Percentiles rank a stretch among this genome's conserved stretches.
Conservation (phyloP, 1,284 basidiomycete species). For the Puccinia triticina region DNA sequence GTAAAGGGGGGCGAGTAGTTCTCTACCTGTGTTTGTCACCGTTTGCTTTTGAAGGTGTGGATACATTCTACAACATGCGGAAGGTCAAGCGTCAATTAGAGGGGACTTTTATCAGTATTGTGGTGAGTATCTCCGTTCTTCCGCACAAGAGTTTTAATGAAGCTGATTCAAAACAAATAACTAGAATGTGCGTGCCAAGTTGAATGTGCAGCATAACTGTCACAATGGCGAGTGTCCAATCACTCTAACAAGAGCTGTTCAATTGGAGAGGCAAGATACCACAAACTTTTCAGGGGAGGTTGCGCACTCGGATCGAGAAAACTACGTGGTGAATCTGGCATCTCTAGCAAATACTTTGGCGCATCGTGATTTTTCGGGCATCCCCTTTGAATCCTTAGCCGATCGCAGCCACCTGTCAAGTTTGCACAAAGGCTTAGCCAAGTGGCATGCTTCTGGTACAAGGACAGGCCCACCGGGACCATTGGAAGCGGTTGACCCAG, state of each 20-base stretch:
- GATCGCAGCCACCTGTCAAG: too few species aligned
- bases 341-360: neutral
- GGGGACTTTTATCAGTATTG: neutral
- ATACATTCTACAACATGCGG: neutral
- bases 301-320: neutral
- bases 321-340: neutral
- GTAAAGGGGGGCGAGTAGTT: neutral
- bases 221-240: neutral
- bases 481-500: too few species aligned
- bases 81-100: neutral
- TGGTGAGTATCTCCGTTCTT: neutral
- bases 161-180: too few species aligned
- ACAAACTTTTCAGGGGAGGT: neutral
- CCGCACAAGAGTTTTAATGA: too few species aligned
- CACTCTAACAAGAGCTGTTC: neutral
- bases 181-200: neutral
- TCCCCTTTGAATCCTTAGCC: too few species aligned
- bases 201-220: conserved; percentile 15
- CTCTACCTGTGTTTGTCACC: neutral
- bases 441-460: too few species aligned
- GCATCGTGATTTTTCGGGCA: too few species aligned
- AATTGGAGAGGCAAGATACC: neutral
- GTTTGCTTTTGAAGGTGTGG: neutral
- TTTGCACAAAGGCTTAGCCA: too few species aligned
- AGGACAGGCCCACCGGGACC: too few species aligned